Evolutionary conservation across 805 yeast genomes (phyloP).

Genomic region (Candida awuae): DNA sequence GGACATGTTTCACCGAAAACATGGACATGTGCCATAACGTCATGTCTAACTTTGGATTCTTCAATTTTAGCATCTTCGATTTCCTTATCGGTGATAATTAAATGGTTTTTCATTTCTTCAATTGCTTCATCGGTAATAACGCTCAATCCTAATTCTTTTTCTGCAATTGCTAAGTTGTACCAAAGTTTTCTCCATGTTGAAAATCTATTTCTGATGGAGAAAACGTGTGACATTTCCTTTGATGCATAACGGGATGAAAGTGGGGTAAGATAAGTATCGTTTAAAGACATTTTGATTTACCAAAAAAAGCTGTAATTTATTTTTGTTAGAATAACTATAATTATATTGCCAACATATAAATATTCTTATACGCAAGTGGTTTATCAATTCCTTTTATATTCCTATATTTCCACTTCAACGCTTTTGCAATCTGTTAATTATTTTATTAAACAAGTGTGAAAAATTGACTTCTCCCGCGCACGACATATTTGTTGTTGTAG

Average conservation of each 20-base stretch:
- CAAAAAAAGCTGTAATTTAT: background rate
- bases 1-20: slow-evolving; percentile 90
- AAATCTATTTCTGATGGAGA: slow-evolving; percentile 88
- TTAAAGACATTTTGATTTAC: slow-evolving; percentile 16
- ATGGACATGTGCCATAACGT: slow-evolving; percentile 99
- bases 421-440: too few relatives aligned
- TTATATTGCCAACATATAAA: too few relatives aligned
- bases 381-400: too few relatives aligned
- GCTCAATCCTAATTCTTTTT: slow-evolving; percentile 77
- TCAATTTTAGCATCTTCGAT: slow-evolving; percentile 82
- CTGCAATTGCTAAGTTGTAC: slow-evolving; percentile 93
- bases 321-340: background rate
- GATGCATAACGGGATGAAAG: slow-evolving; percentile 95
- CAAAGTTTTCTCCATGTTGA: slow-evolving; percentile 98
- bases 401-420: too few relatives aligned
- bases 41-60: slow-evolving; percentile 97
- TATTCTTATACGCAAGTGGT: too few relatives aligned
- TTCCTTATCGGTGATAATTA: slow-evolving; percentile 86
- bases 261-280: slow-evolving; percentile 84
- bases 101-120: slow-evolving; percentile 69
- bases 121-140: slow-evolving; percentile 89
- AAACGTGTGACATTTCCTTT: slow-evolving; percentile 90
- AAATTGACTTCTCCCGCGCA: too few relatives aligned
- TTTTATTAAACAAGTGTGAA: too few relatives aligned
- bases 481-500: too few relatives aligned